These are phyloP conservation scores for Zygoascus biomembranicola DNA, from an alignment of 805 yeast species.

Conservation along the genomic window DNA sequence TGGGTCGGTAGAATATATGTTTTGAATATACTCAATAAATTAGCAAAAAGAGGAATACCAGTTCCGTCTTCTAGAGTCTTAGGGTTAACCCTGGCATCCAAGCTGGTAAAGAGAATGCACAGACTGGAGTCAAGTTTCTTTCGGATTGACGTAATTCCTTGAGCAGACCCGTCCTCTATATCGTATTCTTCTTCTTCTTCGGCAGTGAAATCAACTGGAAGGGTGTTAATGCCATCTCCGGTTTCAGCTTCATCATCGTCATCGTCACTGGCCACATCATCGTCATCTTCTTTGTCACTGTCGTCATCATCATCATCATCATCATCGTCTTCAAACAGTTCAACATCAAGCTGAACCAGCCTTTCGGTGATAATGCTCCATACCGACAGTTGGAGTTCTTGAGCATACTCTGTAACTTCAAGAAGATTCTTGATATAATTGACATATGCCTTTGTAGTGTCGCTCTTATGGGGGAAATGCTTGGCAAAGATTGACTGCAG, in stretches of 20 bases:
- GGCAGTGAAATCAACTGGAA: background rate
- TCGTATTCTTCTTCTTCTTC: slow-evolving; percentile 24
- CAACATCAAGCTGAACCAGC: slow-evolving; percentile 83
- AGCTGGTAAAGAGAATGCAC: slow-evolving; percentile 43
- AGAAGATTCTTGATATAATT: slow-evolving; percentile 63
- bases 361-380: slow-evolving; percentile 80
- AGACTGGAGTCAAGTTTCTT: slow-evolving; percentile 67
- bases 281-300: slow-evolving; percentile 39
- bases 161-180: slow-evolving; percentile 27
- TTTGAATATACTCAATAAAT: slow-evolving; percentile 67
- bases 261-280: slow-evolving; percentile 25
- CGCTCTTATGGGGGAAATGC: slow-evolving; percentile 75
- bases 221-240: slow-evolving; percentile 11
- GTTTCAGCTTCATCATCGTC: slow-evolving; percentile 26
- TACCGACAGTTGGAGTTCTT: slow-evolving; percentile 61
- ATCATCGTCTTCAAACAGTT: slow-evolving; percentile 79
- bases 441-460: slow-evolving; percentile 43
- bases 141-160: slow-evolving; percentile 32
- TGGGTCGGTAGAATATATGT: slow-evolving; percentile 86
- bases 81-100: slow-evolving; percentile 42
- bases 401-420: slow-evolving; percentile 54
- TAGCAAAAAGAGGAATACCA: slow-evolving; percentile 62
- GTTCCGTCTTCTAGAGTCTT: slow-evolving; percentile 50
- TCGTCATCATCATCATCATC: slow-evolving; percentile 71
- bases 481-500: slow-evolving; percentile 50